Percentiles rank a stretch among this genome's conserved stretches.
Conservation (phyloP, 2,329 filamentous ascomycete species). For the Aspergillus sp. region DNA sequence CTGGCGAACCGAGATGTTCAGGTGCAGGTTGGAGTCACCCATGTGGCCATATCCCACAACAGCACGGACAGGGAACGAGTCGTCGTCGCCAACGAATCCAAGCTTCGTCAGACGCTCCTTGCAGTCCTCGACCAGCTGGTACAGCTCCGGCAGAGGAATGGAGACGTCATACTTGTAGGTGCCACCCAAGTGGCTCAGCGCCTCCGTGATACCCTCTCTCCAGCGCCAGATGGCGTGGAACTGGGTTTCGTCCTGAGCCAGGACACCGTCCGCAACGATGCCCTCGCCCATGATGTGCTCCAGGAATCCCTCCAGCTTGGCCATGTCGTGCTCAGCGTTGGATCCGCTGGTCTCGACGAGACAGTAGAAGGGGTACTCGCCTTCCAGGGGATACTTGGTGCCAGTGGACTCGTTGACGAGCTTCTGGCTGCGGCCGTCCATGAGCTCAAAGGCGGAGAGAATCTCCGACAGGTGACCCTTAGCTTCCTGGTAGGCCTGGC, state of each 20-base stretch:
- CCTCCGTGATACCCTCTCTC: conserved; percentile 90
- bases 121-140: conserved; percentile 84
- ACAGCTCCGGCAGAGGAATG: conserved; percentile 84
- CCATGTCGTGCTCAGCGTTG: conserved; percentile 88
- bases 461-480: conserved; percentile 92
- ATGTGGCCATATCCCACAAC: conserved; percentile 98
- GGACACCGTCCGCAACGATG: conserved; percentile 83
- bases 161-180: conserved; percentile 99
- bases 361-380: conserved; percentile 90
- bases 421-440: conserved; percentile 82
- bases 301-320: conserved; percentile 86
- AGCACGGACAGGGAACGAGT: conserved; percentile 76
- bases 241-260: conserved; percentile 93
- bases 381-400: conserved; percentile 78
- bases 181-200: conserved; percentile 84
- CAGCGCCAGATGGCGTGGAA: conserved; percentile 82
- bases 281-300: conserved; percentile 88
- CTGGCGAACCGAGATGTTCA: conserved; percentile 80
- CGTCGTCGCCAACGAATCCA: conserved; percentile 75
- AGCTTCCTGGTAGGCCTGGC: conserved; percentile 81
- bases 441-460: conserved; percentile 94
- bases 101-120: conserved; percentile 70
- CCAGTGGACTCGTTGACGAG: conserved; percentile 74
- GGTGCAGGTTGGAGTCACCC: conserved; percentile 93
- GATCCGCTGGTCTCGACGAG: conserved; percentile 95